Conservation (phyloP, 257 asterid genomes). For the Solanum tarijense region DNA sequence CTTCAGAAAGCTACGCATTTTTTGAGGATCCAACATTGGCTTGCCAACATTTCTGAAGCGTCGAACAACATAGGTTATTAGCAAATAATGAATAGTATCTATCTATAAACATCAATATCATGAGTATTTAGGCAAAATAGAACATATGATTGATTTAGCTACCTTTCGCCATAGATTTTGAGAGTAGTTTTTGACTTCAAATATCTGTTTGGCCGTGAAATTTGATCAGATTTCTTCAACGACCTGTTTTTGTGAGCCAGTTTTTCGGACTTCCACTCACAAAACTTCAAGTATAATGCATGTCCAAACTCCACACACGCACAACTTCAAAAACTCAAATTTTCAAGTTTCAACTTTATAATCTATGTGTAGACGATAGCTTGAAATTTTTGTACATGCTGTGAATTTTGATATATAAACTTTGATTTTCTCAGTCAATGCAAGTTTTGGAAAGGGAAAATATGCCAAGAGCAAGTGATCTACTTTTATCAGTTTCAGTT, state of each 20-base stretch:
- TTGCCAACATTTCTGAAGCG: background rate
- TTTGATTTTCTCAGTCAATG: background rate
- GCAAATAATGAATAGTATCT: background rate
- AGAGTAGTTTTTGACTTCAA: background rate
- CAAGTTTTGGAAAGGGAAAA: background rate
- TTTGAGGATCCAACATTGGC: background rate
- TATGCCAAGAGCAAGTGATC: constrained; percentile 31
- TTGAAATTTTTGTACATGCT: background rate
- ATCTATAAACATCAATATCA: background rate
- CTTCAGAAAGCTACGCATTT: background rate
- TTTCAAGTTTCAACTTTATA: background rate
- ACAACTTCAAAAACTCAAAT: background rate
- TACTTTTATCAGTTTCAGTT: constrained; percentile 41
- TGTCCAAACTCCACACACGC: background rate
- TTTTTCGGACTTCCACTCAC: background rate
- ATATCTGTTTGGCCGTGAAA: background rate
- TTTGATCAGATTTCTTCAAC: background rate
- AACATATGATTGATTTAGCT: background rate
- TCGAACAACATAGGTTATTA: background rate
- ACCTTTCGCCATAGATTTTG: background rate
- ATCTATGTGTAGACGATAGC: background rate
- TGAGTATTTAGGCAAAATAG: background rate
- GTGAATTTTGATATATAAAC: background rate
- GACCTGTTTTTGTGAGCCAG: background rate
- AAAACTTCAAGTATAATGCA: background rate